A percentile compares a stretch with the other conserved stretches of the same genome.
These are phyloP conservation scores for Aureobasidium lini DNA, from an alignment of 2,329 filamentous ascomycete species.

Conservation along the genomic window DNA sequence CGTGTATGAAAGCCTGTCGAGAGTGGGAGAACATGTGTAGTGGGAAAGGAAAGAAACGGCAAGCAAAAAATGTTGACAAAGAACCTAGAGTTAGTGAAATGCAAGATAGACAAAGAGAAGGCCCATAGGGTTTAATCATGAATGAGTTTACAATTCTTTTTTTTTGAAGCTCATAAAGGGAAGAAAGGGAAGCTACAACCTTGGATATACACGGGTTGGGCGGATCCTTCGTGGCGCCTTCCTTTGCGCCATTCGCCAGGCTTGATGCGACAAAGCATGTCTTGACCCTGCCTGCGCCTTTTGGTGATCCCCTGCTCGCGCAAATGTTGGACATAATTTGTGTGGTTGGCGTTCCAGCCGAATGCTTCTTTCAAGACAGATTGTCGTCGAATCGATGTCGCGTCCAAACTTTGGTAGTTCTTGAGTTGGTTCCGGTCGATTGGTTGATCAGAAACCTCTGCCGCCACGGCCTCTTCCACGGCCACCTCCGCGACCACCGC, in stretches of 20 bases:
- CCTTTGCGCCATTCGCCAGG: neutral
- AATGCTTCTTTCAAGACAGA: neutral
- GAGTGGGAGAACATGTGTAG: neutral
- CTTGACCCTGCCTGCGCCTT: neutral
- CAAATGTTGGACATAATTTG: neutral
- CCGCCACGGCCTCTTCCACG: conserved; percentile 31
- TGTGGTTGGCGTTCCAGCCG: neutral
- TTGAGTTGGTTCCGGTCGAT: neutral
- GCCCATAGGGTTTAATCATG: neutral
- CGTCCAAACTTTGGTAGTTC: neutral
- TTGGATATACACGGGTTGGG: neutral
- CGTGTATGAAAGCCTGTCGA: neutral
- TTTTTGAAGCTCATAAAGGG: conserved; percentile 8
- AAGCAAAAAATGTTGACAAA: neutral
- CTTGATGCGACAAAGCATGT: neutral
- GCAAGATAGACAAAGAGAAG: neutral
- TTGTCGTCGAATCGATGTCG: neutral
- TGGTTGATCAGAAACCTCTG: conserved; percentile 17
- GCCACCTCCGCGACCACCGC: conserved; percentile 16
- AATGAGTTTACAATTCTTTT: conserved; percentile 8
- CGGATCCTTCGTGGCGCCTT: neutral
- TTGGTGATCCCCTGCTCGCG: neutral
- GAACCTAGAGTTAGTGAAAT: neutral
- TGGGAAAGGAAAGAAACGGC: neutral
- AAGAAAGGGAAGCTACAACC: neutral